Conservation (phyloP, 768 basidiomycete genomes). For the Pseudohyphozyma bogoriensis region DNA sequence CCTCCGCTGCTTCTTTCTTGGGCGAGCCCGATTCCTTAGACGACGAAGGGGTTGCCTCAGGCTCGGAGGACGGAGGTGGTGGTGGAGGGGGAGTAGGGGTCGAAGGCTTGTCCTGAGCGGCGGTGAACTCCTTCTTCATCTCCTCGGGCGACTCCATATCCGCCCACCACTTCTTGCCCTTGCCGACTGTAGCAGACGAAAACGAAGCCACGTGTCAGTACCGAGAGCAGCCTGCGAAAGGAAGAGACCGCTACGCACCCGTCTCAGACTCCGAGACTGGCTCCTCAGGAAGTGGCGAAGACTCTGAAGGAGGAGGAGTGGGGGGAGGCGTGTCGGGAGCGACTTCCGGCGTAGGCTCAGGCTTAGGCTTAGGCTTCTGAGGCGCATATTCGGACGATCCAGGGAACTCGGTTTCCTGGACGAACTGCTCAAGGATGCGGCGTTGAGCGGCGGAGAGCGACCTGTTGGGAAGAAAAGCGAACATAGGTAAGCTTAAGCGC, state of each 20-base stretch:
- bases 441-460: slow-evolving; percentile 72
- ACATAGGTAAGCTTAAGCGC: neutral
- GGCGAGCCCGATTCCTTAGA: neutral
- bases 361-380: neutral
- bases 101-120: neutral
- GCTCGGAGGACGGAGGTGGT: neutral
- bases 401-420: slow-evolving; percentile 51
- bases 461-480: slow-evolving; percentile 43
- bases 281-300: neutral
- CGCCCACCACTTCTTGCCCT: slow-evolving; percentile 21
- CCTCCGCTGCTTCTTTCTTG: neutral
- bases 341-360: too few species aligned
- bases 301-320: neutral
- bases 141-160: slow-evolving; percentile 16
- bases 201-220: too few species aligned
- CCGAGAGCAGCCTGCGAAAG: too few species aligned
- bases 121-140: neutral
- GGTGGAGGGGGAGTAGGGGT: neutral
- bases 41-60: neutral
- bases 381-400: slow-evolving; percentile 18
- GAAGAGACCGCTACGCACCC: too few species aligned
- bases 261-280: slow-evolving; percentile 12
- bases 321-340: neutral
- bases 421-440: slow-evolving; percentile 76
- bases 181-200: neutral